A percentile compares a stretch with the other conserved stretches of the same genome.
These are phyloP conservation scores for Plantago major DNA, from an alignment of 257 asterid species.

Conservation along the genomic window DNA sequence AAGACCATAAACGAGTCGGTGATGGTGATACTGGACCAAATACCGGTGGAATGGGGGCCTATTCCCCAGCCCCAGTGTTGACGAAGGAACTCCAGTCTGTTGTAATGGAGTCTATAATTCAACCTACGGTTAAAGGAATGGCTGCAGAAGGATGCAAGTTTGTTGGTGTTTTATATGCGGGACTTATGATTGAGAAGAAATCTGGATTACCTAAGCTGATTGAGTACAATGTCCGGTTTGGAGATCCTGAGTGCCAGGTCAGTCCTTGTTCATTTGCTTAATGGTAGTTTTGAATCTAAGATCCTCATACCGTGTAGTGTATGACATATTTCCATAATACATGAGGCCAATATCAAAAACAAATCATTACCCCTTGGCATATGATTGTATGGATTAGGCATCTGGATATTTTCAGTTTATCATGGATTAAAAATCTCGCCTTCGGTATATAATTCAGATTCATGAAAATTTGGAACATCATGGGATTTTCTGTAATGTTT, in stretches of 20 bases:
- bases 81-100: constrained; percentile 69
- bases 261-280: constrained; percentile 18
- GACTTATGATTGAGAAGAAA: constrained; percentile 90
- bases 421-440: too few relatives aligned
- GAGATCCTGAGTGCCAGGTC: constrained; percentile 99
- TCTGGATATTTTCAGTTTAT: too few relatives aligned
- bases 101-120: constrained; percentile 74
- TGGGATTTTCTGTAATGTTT: neutral
- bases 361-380: too few relatives aligned
- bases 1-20: constrained; percentile 95
- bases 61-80: constrained; percentile 91
- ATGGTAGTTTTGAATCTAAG: neutral
- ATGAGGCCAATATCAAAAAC: neutral
- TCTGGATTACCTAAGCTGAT: constrained; percentile 84
- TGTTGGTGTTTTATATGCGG: constrained; percentile 90
- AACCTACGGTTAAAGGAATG: constrained; percentile 93
- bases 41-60: constrained; percentile 99
- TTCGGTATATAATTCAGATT: too few relatives aligned
- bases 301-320: neutral
- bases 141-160: constrained; percentile 85
- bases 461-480: too few relatives aligned
- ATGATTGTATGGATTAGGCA: too few relatives aligned
- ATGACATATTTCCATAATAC: neutral
- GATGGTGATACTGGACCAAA: constrained; percentile 91
- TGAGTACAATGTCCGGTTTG: constrained; percentile 96